Conservation (phyloP, 148 eudicot genomes). For the Bassia scoparia region DNA sequence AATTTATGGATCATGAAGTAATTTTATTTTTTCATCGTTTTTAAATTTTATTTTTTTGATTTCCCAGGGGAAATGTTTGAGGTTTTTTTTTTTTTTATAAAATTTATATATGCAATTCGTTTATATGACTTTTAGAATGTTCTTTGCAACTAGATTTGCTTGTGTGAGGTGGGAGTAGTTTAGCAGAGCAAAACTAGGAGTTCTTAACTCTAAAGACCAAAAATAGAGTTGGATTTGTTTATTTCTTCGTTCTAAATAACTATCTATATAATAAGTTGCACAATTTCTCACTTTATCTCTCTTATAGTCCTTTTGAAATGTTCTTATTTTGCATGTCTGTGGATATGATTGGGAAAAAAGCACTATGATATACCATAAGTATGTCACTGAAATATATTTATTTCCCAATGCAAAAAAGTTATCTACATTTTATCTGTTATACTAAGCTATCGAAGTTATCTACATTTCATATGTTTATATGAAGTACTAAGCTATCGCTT, state of each 20-base stretch:
- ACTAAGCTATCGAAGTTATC: too few species aligned
- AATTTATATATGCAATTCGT: neutral
- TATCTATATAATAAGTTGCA: too few species aligned
- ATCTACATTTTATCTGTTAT: too few species aligned
- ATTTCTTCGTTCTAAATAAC: neutral
- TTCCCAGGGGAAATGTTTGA: conserved; percentile 12
- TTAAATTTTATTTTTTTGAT: conserved; percentile 12
- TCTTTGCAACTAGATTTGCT: too few species aligned
- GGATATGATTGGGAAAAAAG: too few species aligned
- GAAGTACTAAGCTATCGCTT: too few species aligned
- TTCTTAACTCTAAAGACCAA: conserved; percentile 2
- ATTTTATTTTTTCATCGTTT: conserved; percentile 4
- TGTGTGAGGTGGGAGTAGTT: too few species aligned
- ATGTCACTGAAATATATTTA: too few species aligned
- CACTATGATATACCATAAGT: too few species aligned
- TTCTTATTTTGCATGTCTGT: too few species aligned
- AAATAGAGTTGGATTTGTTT: neutral
- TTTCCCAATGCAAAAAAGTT: too few species aligned
- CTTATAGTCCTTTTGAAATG: neutral
- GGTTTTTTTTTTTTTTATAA: neutral
- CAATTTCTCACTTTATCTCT: neutral
- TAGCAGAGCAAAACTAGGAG: neutral
- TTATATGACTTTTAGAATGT: neutral
- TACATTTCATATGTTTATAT: too few species aligned
- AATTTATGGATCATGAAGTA: conserved; percentile 14